phyloP scores from a whole-genome alignment of 2,329 filamentous ascomycete genomes.

The Pseudogymnoascus sp. region DNA sequence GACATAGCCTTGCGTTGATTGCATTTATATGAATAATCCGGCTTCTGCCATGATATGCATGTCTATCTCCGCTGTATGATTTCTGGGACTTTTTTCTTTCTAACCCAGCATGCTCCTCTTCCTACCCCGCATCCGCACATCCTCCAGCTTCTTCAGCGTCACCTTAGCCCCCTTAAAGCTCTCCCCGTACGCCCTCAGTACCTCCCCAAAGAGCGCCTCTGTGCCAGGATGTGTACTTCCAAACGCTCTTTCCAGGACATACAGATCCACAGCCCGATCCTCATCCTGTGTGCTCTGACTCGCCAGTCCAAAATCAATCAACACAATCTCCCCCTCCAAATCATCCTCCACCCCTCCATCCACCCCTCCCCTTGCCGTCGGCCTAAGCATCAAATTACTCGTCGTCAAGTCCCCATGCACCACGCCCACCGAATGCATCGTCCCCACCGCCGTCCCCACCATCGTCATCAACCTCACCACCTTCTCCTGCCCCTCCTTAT shows the following conservation, averaged over 20 bases:
- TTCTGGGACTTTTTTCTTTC: not conserved
- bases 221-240: conserved; percentile 87
- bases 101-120: conserved; percentile 97
- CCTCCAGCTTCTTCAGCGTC: conserved; percentile 76
- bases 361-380: conserved; percentile 16
- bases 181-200: conserved; percentile 66
- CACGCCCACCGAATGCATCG: conserved; percentile 74
- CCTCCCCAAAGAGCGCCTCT: conserved; percentile 64
- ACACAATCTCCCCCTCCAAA: conserved; percentile 66
- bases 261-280: conserved; percentile 90
- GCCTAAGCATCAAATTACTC: conserved; percentile 83
- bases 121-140: conserved; percentile 85
- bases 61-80: not conserved
- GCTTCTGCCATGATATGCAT: not conserved
- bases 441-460: conserved; percentile 64
- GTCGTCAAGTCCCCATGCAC: conserved; percentile 95
- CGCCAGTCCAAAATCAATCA: conserved; percentile 93
- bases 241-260: conserved; percentile 91
- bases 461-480: conserved; percentile 54
- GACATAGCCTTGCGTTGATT: not conserved
- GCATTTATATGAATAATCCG: not conserved
- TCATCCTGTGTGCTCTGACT: conserved; percentile 76
- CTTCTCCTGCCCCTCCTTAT: conserved; percentile 25
- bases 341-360: conserved; percentile 20
- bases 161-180: conserved; percentile 66